Percentiles rank a stretch among this genome's conserved stretches.
These are phyloP conservation scores for Teunomyces lycoperdinae DNA, from an alignment of 805 yeast genomes.

Conservation along the genomic window DNA sequence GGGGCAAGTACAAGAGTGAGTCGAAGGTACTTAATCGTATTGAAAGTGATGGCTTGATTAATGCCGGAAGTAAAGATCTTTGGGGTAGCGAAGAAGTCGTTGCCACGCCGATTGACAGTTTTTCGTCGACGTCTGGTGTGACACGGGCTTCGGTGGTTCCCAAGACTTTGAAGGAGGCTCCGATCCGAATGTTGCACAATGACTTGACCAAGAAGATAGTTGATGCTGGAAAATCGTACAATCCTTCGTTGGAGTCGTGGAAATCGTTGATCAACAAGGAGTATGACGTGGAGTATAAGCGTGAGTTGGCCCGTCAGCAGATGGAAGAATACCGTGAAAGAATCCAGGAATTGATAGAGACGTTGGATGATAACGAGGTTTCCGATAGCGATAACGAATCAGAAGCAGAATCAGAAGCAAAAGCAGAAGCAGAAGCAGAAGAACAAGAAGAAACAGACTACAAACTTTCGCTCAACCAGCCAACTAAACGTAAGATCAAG, in stretches of 20 bases:
- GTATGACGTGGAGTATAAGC: slow-evolving; percentile 58
- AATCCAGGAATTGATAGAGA: slow-evolving; percentile 63
- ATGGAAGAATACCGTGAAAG: slow-evolving; percentile 62
- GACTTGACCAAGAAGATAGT: slow-evolving; percentile 46
- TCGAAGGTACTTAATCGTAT: slow-evolving; percentile 49
- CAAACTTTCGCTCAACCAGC: slow-evolving; percentile 67
- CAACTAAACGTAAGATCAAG: slow-evolving; percentile 66
- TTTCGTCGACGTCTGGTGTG: slow-evolving; percentile 15
- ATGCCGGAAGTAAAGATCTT: slow-evolving; percentile 46
- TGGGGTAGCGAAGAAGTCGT: slow-evolving; percentile 53
- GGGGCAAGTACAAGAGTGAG: slow-evolving; percentile 62
- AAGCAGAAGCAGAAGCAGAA: slow-evolving; percentile 27
- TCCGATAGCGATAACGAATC: slow-evolving; percentile 36
- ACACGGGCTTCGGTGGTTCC: slow-evolving; percentile 53
- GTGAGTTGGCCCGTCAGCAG: slow-evolving; percentile 60
- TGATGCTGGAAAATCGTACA: slow-evolving; percentile 88
- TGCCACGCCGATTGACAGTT: slow-evolving; percentile 14
- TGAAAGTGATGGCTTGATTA: slow-evolving; percentile 63
- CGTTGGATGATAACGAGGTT: slow-evolving; percentile 58
- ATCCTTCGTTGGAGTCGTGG: slow-evolving; percentile 88
- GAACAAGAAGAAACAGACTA: slow-evolving; percentile 26
- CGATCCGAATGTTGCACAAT: slow-evolving; percentile 52
- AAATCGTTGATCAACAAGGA: slow-evolving; percentile 65
- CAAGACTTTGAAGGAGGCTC: slow-evolving; percentile 48
- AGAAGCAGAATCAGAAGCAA: slow-evolving; percentile 38